These are phyloP conservation scores for Septoria petroselini DNA, from an alignment of 2,329 filamentous ascomycete genomes.

Conservation along the genomic window DNA sequence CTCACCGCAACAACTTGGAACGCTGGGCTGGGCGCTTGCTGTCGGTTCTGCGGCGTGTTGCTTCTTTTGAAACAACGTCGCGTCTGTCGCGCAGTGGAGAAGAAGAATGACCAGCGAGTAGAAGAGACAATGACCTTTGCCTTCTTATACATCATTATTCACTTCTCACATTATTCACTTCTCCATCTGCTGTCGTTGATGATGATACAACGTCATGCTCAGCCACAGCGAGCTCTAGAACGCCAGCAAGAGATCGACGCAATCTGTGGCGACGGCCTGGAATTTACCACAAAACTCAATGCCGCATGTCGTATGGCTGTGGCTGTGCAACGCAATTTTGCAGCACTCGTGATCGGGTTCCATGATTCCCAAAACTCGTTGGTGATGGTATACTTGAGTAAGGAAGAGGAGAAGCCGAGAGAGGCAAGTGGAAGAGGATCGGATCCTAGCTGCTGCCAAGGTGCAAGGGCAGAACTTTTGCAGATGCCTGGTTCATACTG, in stretches of 20 bases:
- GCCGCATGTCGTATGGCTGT: neutral
- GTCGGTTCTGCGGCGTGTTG: neutral
- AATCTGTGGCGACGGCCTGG: neutral
- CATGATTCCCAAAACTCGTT: too few species aligned
- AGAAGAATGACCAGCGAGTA: slow-evolving; percentile 3
- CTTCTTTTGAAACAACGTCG: slow-evolving; percentile 3
- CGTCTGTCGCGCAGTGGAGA: slow-evolving; percentile 3
- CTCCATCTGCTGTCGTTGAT: too few species aligned
- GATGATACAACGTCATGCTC: slow-evolving; percentile 14
- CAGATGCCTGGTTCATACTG: neutral
- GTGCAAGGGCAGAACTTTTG: neutral
- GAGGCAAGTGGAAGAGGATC: too few species aligned
- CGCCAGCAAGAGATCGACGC: neutral
- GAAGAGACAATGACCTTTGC: too few species aligned
- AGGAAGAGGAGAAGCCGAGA: too few species aligned
- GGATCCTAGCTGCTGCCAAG: neutral
- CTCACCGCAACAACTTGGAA: slow-evolving; percentile 10
- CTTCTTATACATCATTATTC: too few species aligned
- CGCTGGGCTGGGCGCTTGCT: slow-evolving; percentile 16
- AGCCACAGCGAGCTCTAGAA: neutral
- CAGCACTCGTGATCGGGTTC: neutral
- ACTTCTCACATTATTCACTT: too few species aligned
- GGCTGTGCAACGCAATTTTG: neutral
- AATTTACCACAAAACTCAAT: neutral
- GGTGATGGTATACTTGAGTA: too few species aligned